Base-by-base conservation (phyloP, 2,329 filamentous ascomycete species). In the Alternaria angustiovoidea region DNA sequence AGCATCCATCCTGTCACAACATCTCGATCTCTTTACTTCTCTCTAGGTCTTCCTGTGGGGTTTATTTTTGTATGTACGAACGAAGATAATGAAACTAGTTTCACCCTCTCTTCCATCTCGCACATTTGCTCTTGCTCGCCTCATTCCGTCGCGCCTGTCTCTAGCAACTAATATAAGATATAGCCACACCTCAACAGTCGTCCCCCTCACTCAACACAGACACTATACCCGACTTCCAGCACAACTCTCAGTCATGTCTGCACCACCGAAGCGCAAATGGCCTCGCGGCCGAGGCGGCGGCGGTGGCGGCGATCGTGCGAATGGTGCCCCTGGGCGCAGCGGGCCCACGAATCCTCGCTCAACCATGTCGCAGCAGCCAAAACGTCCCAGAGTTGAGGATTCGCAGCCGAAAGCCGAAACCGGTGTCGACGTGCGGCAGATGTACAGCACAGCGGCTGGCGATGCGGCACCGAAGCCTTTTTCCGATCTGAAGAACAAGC, bases 261-360 rank as follows among this genome's bases (percentile, higher is more conserved):
- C 68, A 39, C 70, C 64, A 61, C 63, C 70, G 11, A 68, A 72
- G 53, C 69, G 71, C 58, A 70, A 73, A 57, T 72, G 65, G 65
- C 65, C 64, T 30, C 66, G 64, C 24, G 62, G 62, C 41, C 61
- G 48, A 54, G 65, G 59, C 36, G 59, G 59, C 51, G 62, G 58
- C 52, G 36, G 60, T 16, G 66, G 61, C 30, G 59, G 51, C 26
- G 57, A 57, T 14, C 53, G 58, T 48, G 39, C 59, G 20, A 62
- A 59, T 22, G 59, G 58, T 26, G 52, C 60, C 18, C 46, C 63
- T 16, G 49, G 22, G 20, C 44, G 44, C 22, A 48, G 48, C n/a
- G 54, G 55, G 22, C 55, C 56, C 7, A 51, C 61, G 24, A 56
- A 60, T 24, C 58, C 65, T 48, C 67, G 52, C 57, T 63, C 65